Evolutionary conservation across 2,329 filamentous ascomycete genomes (phyloP), one percentile per base, ranked within the genome.

Genomic region (Paecilomyces variotii): DNA sequence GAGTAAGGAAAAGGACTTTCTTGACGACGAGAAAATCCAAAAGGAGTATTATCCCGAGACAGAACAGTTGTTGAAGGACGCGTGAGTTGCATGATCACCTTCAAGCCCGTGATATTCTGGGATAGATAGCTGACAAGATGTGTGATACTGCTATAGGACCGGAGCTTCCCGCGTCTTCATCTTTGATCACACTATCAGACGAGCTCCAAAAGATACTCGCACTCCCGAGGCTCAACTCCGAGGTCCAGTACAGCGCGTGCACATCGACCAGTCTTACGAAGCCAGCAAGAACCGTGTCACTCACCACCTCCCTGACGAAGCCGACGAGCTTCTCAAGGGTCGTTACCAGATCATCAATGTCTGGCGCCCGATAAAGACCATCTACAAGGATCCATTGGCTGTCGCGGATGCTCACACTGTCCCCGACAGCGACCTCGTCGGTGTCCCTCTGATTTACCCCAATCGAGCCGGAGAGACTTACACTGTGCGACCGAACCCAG

Each of bases 381-480:
- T 86, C 34, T 68, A 74, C 32, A 79, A 79, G 55, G 82, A 84
- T 61, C 83, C 83, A 0, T 72, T 85, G 0, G 79, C 79, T 6
- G 73, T 86, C 2, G 81, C 81, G 0, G 79, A 83, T 53, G 80
- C 81, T 0, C 64, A 72, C 56, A 77, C 78, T 0, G 80, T 85
- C 0, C 65, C 68, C 0, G 82, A 85, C 26, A 69, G 70, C 9
- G 80, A 84, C 59, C 75, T 85, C 2, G 72, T 84, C 1, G 70
- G 75, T 0, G 72, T 78, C 2, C 73, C 74, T 25, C 70, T 84
- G 2, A 79, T 82, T 63, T 83, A 84, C 64, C 80, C 81, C 0
- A 72, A 77, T 57, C 76, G 80, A 3, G 68, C 71, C 32, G 81
- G 81, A 12, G 80, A 82, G 72, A 83, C 80, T 10, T 80, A 77